Evolutionary conservation across 768 basidiomycete species (phyloP).

Genomic region (Leccinum olivaceopallidum): DNA sequence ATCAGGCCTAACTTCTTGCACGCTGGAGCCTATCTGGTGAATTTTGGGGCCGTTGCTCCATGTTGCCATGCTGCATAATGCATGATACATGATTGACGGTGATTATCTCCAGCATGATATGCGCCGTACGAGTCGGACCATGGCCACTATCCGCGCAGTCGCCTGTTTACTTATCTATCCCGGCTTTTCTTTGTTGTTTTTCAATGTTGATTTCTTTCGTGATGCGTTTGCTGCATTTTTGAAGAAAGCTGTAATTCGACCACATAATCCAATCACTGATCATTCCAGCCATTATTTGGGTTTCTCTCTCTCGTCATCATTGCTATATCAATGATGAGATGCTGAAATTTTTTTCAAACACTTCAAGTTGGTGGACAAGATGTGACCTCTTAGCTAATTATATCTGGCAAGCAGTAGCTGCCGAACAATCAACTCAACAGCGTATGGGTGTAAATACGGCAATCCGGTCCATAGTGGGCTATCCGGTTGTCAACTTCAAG

Average conservation of each 20-base stretch:
- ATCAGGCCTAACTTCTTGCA: slow-evolving; percentile 2
- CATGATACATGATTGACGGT: slow-evolving; percentile 22
- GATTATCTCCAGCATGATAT: slow-evolving; percentile 24
- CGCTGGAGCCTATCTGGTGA: slow-evolving; percentile 7
- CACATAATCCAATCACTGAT: neutral
- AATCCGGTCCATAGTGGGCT: no score
- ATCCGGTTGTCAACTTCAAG: neutral
- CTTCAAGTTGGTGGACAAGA: neutral
- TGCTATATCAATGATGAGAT: neutral
- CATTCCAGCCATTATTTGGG: neutral
- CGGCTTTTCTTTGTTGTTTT: neutral
- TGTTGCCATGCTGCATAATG: neutral
- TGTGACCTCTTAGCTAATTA: neutral
- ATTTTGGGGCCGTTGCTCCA: neutral
- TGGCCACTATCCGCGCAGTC: neutral
- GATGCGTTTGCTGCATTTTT: neutral
- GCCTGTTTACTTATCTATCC: neutral
- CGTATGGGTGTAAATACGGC: no score
- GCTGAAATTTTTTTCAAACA: neutral
- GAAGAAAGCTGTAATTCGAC: neutral
- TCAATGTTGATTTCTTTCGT: neutral
- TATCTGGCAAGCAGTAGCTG: neutral
- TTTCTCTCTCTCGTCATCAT: neutral
- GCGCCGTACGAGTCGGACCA: neutral
- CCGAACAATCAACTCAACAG: neutral